phyloP scores from a whole-genome alignment of 2,329 filamentous ascomycete species.

The Sporothrix euskadiensis region DNA sequence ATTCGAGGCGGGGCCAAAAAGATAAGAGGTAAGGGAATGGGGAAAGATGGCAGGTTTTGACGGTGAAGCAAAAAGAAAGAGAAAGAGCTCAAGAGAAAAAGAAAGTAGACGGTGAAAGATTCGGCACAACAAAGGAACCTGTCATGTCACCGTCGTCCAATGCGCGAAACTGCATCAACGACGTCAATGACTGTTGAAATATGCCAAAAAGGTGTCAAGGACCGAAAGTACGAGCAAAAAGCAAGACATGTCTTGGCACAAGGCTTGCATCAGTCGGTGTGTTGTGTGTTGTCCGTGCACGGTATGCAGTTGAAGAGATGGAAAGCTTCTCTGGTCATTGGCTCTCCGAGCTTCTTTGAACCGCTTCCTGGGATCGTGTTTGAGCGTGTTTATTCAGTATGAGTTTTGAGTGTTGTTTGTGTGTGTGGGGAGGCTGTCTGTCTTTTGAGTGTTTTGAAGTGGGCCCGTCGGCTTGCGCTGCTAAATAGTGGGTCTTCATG shows the following conservation, averaged over 20 bases:
- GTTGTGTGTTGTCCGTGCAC: background rate
- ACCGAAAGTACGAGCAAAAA: background rate
- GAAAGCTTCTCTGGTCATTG: background rate
- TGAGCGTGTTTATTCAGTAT: background rate
- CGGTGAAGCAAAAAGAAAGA: background rate
- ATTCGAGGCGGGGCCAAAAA: background rate
- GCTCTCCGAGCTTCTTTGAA: background rate
- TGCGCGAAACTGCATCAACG: background rate
- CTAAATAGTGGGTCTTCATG: constrained; percentile 1
- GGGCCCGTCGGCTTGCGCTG: constrained; percentile 2
- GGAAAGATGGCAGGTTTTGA: background rate
- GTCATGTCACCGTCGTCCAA: background rate
- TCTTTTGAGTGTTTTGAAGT: background rate
- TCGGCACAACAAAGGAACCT: background rate
- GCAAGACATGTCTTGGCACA: background rate
- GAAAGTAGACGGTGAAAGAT: background rate
- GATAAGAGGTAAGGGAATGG: background rate
- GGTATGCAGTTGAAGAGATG: background rate
- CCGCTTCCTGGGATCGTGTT: background rate
- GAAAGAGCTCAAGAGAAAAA: background rate
- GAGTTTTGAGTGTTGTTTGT: too few relatives aligned
- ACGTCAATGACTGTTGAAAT: background rate
- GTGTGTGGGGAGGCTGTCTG: background rate
- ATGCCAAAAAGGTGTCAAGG: background rate
- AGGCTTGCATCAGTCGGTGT: background rate